A percentile compares a stretch with the other conserved stretches of the same genome.
Conservation (phyloP, 306 rosid genomes). For the Dicorynia guianensis region DNA sequence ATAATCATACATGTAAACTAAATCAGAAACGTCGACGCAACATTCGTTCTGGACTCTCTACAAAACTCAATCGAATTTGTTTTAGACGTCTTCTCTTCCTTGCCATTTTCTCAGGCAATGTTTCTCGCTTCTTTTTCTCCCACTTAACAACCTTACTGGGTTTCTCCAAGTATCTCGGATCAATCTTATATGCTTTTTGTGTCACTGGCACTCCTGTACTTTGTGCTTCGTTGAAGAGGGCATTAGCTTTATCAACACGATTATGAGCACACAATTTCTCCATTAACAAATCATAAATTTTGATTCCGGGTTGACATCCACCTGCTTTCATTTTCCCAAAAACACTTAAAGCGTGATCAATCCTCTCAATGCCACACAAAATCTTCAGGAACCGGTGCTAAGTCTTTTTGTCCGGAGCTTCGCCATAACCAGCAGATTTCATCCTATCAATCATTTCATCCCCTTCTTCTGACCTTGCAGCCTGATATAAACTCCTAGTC, state of each 20-base stretch:
- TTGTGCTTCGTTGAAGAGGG: constrained; percentile 65
- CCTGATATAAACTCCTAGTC: constrained; percentile 78
- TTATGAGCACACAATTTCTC: constrained; percentile 68
- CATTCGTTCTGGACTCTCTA: constrained; percentile 62
- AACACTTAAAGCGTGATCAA: constrained; percentile 75
- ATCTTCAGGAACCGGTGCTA: constrained; percentile 69
- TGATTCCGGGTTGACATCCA: constrained; percentile 73
- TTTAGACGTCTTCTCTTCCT: constrained; percentile 90
- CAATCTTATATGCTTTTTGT: constrained; percentile 61
- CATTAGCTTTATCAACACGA: constrained; percentile 68
- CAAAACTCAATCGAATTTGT: constrained; percentile 81
- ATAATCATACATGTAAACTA: not conserved
- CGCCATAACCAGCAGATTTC: constrained; percentile 66
- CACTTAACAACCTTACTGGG: constrained; percentile 56
- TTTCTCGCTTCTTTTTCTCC: constrained; percentile 70
- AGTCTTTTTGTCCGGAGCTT: constrained; percentile 64
- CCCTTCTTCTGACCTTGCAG: constrained; percentile 80
- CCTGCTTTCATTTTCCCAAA: constrained; percentile 80
- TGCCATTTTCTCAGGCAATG: constrained; percentile 88
- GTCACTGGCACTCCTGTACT: constrained; percentile 52
- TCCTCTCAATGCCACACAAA: constrained; percentile 84
- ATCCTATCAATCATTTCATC: constrained; percentile 89
- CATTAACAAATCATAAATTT: constrained; percentile 73
- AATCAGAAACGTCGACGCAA: constrained; percentile 54
- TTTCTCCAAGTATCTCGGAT: constrained; percentile 64